phyloP scores from a whole-genome alignment of 805 yeast genomes.

The Candida alai region DNA sequence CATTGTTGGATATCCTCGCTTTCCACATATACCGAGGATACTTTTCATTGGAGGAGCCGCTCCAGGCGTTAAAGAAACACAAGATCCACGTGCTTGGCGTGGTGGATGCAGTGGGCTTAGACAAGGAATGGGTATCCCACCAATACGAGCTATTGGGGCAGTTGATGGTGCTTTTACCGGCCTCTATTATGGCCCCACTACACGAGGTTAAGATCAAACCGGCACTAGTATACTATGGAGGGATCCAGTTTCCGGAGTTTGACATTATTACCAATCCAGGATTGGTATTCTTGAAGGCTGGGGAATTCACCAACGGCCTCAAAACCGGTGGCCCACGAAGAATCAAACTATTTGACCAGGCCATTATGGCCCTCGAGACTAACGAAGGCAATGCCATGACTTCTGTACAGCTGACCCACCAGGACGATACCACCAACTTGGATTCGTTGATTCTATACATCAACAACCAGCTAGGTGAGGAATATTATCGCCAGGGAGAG shows the following conservation, averaged over 20 bases:
- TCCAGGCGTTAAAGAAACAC: conserved; percentile 61
- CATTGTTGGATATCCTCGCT: conserved; percentile 55
- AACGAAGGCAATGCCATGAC: too few species aligned
- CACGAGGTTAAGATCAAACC: conserved; percentile 12
- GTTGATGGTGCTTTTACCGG: conserved; percentile 47
- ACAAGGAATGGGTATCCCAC: conserved; percentile 50
- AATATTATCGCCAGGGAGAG: conserved; percentile 21
- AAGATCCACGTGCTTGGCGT: conserved; percentile 58
- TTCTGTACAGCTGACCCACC: background rate
- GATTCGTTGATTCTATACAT: conserved; percentile 21
- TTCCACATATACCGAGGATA: conserved; percentile 61
- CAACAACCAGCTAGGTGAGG: conserved; percentile 51
- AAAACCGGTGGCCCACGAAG: conserved; percentile 26
- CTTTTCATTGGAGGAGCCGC: conserved; percentile 55
- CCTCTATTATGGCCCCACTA: conserved; percentile 24
- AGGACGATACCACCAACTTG: conserved; percentile 2
- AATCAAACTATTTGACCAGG: conserved; percentile 34
- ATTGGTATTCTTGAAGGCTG: conserved; percentile 24
- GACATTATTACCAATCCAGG: conserved; percentile 28
- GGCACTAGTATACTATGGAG: conserved; percentile 27
- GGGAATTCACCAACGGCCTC: conserved; percentile 15
- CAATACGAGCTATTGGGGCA: conserved; percentile 69
- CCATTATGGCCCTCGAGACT: conserved; percentile 6
- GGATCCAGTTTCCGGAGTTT: conserved; percentile 23
- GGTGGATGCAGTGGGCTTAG: conserved; percentile 17